Conservation (phyloP, 2,329 filamentous ascomycete species). For the Coniochaeta pulveracea region DNA sequence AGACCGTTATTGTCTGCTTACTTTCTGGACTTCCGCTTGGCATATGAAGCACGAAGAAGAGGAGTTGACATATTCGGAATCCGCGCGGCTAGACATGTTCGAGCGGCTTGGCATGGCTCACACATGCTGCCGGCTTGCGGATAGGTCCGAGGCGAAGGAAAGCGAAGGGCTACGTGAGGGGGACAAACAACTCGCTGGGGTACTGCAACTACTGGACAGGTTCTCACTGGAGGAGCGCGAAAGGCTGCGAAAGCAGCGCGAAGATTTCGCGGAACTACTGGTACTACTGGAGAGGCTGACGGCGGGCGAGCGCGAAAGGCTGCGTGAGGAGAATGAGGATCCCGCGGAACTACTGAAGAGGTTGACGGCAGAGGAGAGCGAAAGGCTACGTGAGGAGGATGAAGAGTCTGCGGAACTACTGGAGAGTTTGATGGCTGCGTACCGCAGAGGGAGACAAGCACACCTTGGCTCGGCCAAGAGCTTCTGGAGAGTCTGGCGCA, state of each 20-base stretch:
- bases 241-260: too few species aligned
- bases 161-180: too few species aligned
- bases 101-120: slow-evolving; percentile 2
- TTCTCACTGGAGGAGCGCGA: too few species aligned
- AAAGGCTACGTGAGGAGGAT: neutral
- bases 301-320: neutral
- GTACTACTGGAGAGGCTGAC: neutral
- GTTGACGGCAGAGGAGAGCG: neutral
- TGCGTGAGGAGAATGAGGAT: slow-evolving; percentile 1
- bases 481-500: neutral
- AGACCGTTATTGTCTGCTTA: neutral
- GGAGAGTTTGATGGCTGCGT: neutral
- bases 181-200: too few species aligned
- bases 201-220: too few species aligned
- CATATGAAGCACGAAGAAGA: neutral
- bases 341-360: neutral
- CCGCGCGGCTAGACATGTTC: neutral
- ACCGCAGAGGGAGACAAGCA: neutral
- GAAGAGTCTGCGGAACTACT: neutral
- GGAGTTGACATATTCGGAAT: neutral
- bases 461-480: neutral
- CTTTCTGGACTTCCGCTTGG: neutral
- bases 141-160: too few species aligned
- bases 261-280: neutral
- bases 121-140: slow-evolving; percentile 2